A percentile compares a stretch with the other conserved stretches of the same genome.
These are phyloP conservation scores for Plantago ovata DNA, from an alignment of 257 asterid genomes.

Conservation along the genomic window DNA sequence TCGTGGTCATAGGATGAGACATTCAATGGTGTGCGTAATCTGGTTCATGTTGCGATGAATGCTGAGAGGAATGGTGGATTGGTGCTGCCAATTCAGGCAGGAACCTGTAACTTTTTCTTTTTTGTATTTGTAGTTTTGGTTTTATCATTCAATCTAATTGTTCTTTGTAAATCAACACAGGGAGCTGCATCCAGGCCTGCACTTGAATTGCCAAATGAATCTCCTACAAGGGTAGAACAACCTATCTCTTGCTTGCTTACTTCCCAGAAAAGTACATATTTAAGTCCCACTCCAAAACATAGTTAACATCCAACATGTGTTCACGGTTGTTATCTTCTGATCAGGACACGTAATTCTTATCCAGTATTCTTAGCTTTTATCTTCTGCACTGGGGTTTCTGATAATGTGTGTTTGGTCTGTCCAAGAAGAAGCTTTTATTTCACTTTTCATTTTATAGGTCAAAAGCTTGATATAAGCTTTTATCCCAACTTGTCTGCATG, in stretches of 20 bases:
- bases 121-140: background rate
- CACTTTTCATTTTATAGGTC: too few species aligned
- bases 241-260: conserved; percentile 9
- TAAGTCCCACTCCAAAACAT: background rate
- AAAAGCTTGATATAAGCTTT: too few species aligned
- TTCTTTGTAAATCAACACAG: conserved; percentile 31
- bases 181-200: conserved; percentile 50
- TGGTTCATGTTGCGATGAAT: conserved; percentile 48
- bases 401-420: background rate
- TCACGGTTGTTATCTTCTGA: too few species aligned
- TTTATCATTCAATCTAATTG: conserved; percentile 11
- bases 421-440: background rate
- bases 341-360: too few species aligned
- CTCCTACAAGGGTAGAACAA: conserved; percentile 76
- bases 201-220: conserved; percentile 49
- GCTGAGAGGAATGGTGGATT: conserved; percentile 37
- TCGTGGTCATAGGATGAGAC: conserved; percentile 44
- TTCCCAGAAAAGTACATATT: conserved; percentile 5
- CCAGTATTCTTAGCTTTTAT: too few species aligned
- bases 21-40: conserved; percentile 47
- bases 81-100: conserved; percentile 63
- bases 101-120: conserved; percentile 21
- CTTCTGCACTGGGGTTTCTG: background rate
- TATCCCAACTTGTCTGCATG: too few species aligned
- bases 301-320: too few species aligned